Conservation (phyloP, 164 flowering plant species). For the Warburgia ugandensis region DNA sequence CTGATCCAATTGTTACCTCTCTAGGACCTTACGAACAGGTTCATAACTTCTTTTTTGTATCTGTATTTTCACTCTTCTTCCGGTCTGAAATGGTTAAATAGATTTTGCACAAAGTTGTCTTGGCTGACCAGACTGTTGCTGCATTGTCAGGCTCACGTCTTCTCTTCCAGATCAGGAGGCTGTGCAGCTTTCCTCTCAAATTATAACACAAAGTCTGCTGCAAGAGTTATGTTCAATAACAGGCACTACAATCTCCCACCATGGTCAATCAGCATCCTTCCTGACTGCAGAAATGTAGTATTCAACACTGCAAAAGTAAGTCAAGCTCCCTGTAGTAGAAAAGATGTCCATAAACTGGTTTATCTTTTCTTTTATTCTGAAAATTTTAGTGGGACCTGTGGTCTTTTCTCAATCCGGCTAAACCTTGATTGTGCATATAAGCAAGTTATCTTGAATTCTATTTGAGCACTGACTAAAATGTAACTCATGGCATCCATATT, state of each 20-base stretch:
- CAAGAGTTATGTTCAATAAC: conserved; percentile 58
- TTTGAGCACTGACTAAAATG: no score
- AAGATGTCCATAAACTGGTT: no score
- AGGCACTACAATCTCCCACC: conserved; percentile 78
- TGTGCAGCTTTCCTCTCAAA: conserved; percentile 94
- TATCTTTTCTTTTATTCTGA: no score
- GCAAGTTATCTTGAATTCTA: no score
- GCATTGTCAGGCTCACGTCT: conserved; percentile 68
- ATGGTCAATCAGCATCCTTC: conserved; percentile 98
- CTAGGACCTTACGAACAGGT: conserved; percentile 39
- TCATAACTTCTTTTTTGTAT: not conserved
- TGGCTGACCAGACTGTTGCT: conserved; percentile 3
- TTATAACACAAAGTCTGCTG: conserved; percentile 38
- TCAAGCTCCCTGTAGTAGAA: not conserved
- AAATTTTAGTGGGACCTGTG: no score
- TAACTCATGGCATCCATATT: no score
- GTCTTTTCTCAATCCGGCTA: no score
- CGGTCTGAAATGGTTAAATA: not conserved
- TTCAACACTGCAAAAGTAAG: conserved; percentile 89
- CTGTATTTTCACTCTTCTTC: not conserved
- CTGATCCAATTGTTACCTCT: conserved; percentile 64
- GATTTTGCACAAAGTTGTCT: not conserved
- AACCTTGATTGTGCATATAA: no score
- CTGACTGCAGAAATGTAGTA: conserved; percentile 74
- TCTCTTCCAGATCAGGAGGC: conserved; percentile 42